Evolutionary conservation across 73 alveolate species (phyloP), one percentile per base, ranked within the genome.

Genomic region (Uronychia setigera): DNA sequence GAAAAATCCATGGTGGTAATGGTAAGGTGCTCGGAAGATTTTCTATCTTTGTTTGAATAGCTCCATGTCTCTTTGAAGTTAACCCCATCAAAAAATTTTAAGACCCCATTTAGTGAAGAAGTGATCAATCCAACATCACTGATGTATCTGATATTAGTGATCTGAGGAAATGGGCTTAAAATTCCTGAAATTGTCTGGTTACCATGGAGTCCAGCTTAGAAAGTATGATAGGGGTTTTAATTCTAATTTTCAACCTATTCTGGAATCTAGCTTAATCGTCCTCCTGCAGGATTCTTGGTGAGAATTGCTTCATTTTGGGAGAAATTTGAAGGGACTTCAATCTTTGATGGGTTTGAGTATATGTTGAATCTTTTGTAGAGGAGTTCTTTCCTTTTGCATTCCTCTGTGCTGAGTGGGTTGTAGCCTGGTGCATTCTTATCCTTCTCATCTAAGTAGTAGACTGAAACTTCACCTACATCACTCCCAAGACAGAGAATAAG

Each of bases 401-500:
- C 67, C 19, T 46, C 67, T 19, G 19, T 19, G 5, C 19, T 19
- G 5, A 5, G n/a, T 5, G 5, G 5, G n/a, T 19, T 11, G 19
- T 5, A 11, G 67, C 19, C 67, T 11, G 67, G 5, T 5, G 67
- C 5, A 11, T 46, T 19, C 19, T 46, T 19, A 46, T 46, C 19
- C 67, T 35, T 34, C 5, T 88, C 94, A 59, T 88, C 94, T 0
- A 88, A 32, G 31, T 88, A 88, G 46, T 83, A 88, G 31, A 88
- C 78, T 0, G 84, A 79, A 19, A 88, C 84, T 1, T 77, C 86
- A 0, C 94, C 94, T 0, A 33, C 83, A 29, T 57, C 84, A 29
- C 85, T 83, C 26, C 94, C 94, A 0, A 83, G n/a, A 33, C 89
- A 83, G 19, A 88, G 87, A 13, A 88, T 82, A 9, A 84, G 81